Base-by-base conservation (phyloP, 2,329 filamentous ascomycete genomes). In the Dichotomopilus funicola region DNA sequence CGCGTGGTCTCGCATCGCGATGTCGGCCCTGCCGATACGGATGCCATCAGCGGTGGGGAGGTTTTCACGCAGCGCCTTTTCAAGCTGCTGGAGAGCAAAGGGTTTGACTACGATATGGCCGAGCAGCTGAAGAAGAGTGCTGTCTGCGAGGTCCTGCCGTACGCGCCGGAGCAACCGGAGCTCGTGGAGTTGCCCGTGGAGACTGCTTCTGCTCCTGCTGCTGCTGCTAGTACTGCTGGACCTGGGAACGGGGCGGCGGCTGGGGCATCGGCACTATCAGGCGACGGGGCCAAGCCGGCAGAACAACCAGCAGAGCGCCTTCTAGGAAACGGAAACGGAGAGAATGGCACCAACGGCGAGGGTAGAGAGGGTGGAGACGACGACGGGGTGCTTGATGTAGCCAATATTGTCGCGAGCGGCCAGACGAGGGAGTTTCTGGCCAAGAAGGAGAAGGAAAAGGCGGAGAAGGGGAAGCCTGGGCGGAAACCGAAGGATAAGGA, bases 391-490 rank as follows among this genome's bases (percentile, higher is more conserved):
- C 75, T 94, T 3, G 88, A 94, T 63, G 88, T 94, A 47, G 89
- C 89, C n/a, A 87, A 81, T 62, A 91, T 94, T 61, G 88, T 94
- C 38, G 87, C 87, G 1, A 87, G 84, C 63, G 89, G 89, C 36
- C 88, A 90, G 69, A 89, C 89, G 63, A 83, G 84, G 63, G 89
- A 94, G 64, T 92, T 91, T 64, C 74, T 94, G 5, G 89, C 88
- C 8, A 88, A 89, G 72, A 90, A 89, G 68, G 88, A 92, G 66
- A 87, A 85, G 67, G 87, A 91, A 66, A 91, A 89, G 76, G 77
- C 78, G 5, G 84, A 87, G 58, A 86, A 82, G 70, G 75, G 72
- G 3, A 79, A 80, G 56, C 75, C 78, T 27, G 82, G 79, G 62
- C 87, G 86, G 65, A 78, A 78, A 43, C 78, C 74, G 27, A 83